These are phyloP conservation scores for Cryptococcus sp. DNA, from an alignment of 1,284 basidiomycete genomes.

Conservation along the genomic window DNA sequence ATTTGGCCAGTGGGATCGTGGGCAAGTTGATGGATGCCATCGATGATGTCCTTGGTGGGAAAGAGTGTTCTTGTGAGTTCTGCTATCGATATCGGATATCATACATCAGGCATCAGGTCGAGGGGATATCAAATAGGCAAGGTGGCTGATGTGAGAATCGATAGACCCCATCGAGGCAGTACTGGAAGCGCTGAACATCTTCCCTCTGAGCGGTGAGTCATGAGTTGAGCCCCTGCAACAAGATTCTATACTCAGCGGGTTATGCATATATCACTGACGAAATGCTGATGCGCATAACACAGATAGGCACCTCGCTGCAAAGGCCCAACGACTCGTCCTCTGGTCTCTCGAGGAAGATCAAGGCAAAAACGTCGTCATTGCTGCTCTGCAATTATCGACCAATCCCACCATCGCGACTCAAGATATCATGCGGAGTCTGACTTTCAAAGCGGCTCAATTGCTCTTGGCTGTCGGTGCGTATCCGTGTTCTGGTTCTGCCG, in stretches of 20 bases:
- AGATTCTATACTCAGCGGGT: background rate
- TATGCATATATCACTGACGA: background rate
- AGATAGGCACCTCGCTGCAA: slow-evolving; percentile 28
- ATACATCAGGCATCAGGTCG: background rate
- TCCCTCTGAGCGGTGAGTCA: slow-evolving; percentile 36
- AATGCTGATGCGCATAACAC: background rate
- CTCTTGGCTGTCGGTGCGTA: slow-evolving; percentile 37
- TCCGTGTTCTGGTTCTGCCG: background rate
- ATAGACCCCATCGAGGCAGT: slow-evolving; percentile 23
- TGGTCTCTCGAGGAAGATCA: slow-evolving; percentile 37
- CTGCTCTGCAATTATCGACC: slow-evolving; percentile 32
- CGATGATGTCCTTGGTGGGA: slow-evolving; percentile 23
- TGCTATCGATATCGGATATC: too few species aligned
- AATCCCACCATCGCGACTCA: slow-evolving; percentile 33
- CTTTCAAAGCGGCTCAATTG: slow-evolving; percentile 38
- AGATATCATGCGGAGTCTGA: slow-evolving; percentile 23
- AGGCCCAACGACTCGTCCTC: slow-evolving; percentile 34
- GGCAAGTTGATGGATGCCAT: slow-evolving; percentile 33
- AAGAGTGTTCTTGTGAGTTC: slow-evolving; percentile 5
- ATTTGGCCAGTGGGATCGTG: slow-evolving; percentile 28
- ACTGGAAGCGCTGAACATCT: slow-evolving; percentile 32
- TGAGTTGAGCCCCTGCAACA: background rate
- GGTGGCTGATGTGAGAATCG: background rate
- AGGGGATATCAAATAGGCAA: background rate
- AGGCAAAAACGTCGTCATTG: slow-evolving; percentile 29